Base-by-base conservation (phyloP, 139 green algal genomes). In the Raphidocelis subcapitata region DNA sequence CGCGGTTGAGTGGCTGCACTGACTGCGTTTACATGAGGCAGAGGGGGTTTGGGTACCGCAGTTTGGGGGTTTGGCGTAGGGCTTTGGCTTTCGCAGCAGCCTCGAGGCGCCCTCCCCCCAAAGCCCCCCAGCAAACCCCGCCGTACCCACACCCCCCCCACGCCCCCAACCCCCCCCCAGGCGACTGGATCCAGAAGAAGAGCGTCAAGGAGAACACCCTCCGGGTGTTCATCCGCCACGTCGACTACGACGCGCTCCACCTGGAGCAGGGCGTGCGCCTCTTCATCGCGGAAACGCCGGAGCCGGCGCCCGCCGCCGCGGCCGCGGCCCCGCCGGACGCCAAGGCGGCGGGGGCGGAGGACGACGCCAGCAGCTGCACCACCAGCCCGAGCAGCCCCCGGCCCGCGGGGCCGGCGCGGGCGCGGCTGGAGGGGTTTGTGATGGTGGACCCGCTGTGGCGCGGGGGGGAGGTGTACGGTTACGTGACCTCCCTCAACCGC, bases 181-280 rank as follows among this genome's bases (percentile, higher is more conserved):
- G 46, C 44, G 70, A 77, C n/a, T 77, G 70, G 70, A 16, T 77
- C 23, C 62, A 69, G 47, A 29, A 69, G 61, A 77, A 77, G 62
- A 49, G 60, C 5, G 70, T 77, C 5, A 62, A 61, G 1, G 70
- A 77, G 26, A 44, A 49, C 28, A 49, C 44, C 60, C 49, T 77
- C 47, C 70, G 70, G 18, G 62, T 77, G 8, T 70, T 77, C 29
- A 49, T 69, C 23, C 70, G 70, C 49, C 67, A 70, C 70, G 35
- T 77, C 24, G 70, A 77, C 32, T 77, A 77, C n/a, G 49, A 63
- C 61, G 62, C 62, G 31, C n/a, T 70, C 59, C 32, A 77, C 44
- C 47, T 77, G 31, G 33, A 18, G 10, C 29, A 77, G 31, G 62
- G 70, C 32, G 61, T 77, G 46, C 47, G 62, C 15, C 52, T 77